These are phyloP conservation scores for Exophiala sp. DNA, from an alignment of 2,329 filamentous ascomycete species.

Conservation along the genomic window DNA sequence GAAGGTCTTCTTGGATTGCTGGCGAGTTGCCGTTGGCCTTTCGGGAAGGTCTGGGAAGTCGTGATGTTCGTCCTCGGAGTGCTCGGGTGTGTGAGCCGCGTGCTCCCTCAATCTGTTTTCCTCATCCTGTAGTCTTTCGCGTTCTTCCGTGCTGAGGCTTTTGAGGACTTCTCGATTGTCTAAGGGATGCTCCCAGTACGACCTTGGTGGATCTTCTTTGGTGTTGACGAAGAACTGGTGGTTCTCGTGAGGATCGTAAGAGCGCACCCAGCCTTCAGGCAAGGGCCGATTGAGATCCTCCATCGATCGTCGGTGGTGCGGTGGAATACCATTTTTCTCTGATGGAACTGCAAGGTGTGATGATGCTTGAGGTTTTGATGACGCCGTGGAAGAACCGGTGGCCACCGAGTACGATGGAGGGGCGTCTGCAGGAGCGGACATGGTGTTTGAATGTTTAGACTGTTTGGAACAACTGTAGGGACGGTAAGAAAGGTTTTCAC, in stretches of 20 bases:
- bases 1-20: slow-evolving; percentile 40
- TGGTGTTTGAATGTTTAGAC: slow-evolving; percentile 1
- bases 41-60: slow-evolving; percentile 20
- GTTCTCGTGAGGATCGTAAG: slow-evolving; percentile 51
- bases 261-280: slow-evolving; percentile 56
- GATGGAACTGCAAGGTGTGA: slow-evolving; percentile 28
- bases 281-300: slow-evolving; percentile 58
- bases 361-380: slow-evolving; percentile 19
- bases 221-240: slow-evolving; percentile 66
- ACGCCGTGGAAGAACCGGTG: slow-evolving; percentile 25
- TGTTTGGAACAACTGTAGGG: slow-evolving; percentile 17
- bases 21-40: slow-evolving; percentile 10
- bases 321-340: slow-evolving; percentile 52
- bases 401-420: slow-evolving; percentile 39
- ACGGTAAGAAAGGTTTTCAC: slow-evolving; percentile 28
- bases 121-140: slow-evolving; percentile 43
- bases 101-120: slow-evolving; percentile 32
- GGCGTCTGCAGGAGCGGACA: slow-evolving; percentile 25
- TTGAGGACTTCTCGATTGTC: slow-evolving; percentile 55
- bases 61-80: slow-evolving; percentile 31
- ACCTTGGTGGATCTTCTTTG: slow-evolving; percentile 50
- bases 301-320: slow-evolving; percentile 54
- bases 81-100: slow-evolving; percentile 10
- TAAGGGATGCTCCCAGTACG: slow-evolving; percentile 61
- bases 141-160: slow-evolving; percentile 48